Conservation (phyloP, 345 rosid species). For the Triadica sebifera region DNA sequence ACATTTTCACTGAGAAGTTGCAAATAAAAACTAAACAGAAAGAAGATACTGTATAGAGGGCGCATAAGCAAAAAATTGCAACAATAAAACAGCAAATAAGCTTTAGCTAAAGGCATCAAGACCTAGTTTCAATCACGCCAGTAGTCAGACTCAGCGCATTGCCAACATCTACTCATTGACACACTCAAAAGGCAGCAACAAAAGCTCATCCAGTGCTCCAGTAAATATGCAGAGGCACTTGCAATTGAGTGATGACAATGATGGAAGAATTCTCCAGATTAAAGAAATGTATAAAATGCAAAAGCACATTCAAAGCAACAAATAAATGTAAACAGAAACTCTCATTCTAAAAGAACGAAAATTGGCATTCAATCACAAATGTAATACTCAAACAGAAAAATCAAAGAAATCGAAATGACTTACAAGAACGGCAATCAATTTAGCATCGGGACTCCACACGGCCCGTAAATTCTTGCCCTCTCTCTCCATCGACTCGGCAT, state of each 20-base stretch:
- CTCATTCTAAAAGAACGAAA: not conserved
- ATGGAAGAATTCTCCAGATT: not conserved
- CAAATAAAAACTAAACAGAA: not conserved
- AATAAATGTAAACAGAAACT: not conserved
- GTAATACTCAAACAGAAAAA: not conserved
- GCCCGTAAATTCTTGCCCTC: slow-evolving; percentile 89
- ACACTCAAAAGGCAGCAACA: not conserved
- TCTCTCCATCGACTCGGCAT: slow-evolving; percentile 60
- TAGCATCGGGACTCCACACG: slow-evolving; percentile 88
- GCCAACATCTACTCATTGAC: not conserved
- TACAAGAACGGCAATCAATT: slow-evolving; percentile 80
- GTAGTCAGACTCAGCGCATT: not conserved
- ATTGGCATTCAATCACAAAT: not conserved
- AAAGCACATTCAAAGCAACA: not conserved
- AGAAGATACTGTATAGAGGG: not conserved
- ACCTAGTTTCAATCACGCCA: not conserved
- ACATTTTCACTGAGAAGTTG: not conserved
- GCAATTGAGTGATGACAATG: not conserved
- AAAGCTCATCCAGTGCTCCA: too few species aligned
- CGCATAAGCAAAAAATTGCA: not conserved
- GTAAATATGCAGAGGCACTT: not conserved
- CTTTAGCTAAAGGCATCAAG: not conserved
- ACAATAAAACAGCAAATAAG: not conserved
- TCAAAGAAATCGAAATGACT: slow-evolving; percentile 26
- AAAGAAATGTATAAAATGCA: not conserved